phyloP scores from a whole-genome alignment of 495 filamentous ascomycete genomes.

The Neurospora sp. region DNA sequence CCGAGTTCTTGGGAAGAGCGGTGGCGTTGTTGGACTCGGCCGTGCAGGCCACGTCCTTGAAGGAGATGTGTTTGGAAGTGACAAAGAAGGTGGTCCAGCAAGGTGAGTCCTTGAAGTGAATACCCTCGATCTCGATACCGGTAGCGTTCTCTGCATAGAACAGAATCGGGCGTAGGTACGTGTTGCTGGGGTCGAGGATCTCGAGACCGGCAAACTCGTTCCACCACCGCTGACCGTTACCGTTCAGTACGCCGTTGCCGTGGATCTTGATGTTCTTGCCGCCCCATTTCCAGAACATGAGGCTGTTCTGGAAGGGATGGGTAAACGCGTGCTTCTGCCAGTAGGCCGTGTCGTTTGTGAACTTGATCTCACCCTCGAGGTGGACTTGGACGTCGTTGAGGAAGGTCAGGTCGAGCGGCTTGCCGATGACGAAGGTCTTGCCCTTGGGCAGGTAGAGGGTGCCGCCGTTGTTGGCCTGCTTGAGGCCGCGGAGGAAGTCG shows the following conservation, averaged over 20 bases:
- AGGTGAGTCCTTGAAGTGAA: slow-evolving; percentile 46
- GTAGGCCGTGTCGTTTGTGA: slow-evolving; percentile 48
- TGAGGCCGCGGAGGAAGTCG: slow-evolving; percentile 42
- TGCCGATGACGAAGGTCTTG: slow-evolving; percentile 44
- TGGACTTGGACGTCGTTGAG: slow-evolving; percentile 46
- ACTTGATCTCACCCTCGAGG: slow-evolving; percentile 48
- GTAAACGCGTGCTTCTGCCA: slow-evolving; percentile 50
- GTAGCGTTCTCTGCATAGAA: slow-evolving; percentile 50
- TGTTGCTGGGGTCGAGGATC: slow-evolving; percentile 39
- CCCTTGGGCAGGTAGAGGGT: slow-evolving; percentile 39
- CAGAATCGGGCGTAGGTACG: slow-evolving; percentile 44
- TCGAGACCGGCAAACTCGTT: slow-evolving; percentile 24
- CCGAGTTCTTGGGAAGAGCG: slow-evolving; percentile 44
- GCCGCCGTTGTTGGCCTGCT: slow-evolving; percentile 45
- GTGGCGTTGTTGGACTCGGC: slow-evolving; percentile 43
- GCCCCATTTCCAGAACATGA: slow-evolving; percentile 53
- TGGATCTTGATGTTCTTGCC: slow-evolving; percentile 48
- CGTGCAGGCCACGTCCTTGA: slow-evolving; percentile 43
- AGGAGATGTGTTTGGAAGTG: slow-evolving; percentile 40
- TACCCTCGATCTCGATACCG: slow-evolving; percentile 42
- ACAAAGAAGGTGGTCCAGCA: slow-evolving; percentile 53
- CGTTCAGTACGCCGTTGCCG: slow-evolving; percentile 42
- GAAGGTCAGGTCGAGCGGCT: slow-evolving; percentile 47
- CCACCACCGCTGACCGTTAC: slow-evolving; percentile 40
- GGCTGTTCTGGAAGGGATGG: slow-evolving; percentile 48